Evolutionary conservation across 129 eudicot species (phyloP).

Genomic region (Deinandra increscens): DNA sequence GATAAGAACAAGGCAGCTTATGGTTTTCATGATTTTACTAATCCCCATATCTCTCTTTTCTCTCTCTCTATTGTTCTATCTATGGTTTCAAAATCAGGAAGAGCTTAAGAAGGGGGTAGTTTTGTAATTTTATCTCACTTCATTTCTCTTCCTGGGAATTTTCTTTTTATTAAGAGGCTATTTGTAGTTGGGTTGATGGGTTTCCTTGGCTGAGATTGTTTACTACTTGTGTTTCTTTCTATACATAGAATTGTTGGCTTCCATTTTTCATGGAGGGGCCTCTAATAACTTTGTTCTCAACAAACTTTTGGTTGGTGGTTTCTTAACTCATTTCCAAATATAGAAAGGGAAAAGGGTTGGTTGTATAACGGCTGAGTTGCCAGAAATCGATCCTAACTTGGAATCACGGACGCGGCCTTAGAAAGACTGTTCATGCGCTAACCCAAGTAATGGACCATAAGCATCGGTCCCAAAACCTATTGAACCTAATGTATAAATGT

Average conservation of each 20-base stretch:
- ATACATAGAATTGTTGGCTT: slow-evolving; percentile 23
- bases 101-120: slow-evolving; percentile 10
- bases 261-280: slow-evolving; percentile 12
- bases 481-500: no score
- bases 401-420: no score
- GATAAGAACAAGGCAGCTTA: slow-evolving; percentile 17
- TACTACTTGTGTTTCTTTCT: slow-evolving; percentile 21
- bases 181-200: slow-evolving; percentile 29
- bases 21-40: slow-evolving; percentile 8
- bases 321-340: not conserved
- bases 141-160: slow-evolving; percentile 32
- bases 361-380: not conserved
- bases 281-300: slow-evolving; percentile 4
- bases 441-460: no score
- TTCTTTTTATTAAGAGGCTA: slow-evolving; percentile 4
- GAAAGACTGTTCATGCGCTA: no score
- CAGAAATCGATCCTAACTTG: no score
- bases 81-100: slow-evolving; percentile 32
- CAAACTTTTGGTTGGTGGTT: slow-evolving; percentile 13
- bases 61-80: slow-evolving; percentile 11
- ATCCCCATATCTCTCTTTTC: not conserved
- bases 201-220: slow-evolving; percentile 16
- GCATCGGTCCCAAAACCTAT: no score
- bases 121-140: not conserved
- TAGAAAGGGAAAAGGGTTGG: slow-evolving; percentile 1